Evolutionary conservation across 2,329 filamentous ascomycete genomes (phyloP).

Genomic region (Alternaria solani): DNA sequence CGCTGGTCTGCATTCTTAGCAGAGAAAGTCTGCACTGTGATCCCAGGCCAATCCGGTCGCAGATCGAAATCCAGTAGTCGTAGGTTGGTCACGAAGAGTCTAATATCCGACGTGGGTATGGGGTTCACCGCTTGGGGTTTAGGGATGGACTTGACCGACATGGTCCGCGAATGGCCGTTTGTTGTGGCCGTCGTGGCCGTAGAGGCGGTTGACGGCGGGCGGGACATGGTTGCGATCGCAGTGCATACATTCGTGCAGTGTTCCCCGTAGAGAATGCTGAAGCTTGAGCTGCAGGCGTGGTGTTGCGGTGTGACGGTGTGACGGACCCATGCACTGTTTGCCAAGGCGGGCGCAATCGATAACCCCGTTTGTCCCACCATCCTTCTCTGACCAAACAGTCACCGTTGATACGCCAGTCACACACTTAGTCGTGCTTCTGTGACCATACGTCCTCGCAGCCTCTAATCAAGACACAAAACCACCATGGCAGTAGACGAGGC

Average conservation of each 20-base stretch:
- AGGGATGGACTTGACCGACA: conserved; percentile 45
- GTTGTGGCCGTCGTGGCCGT: conserved; percentile 26
- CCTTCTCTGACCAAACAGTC: conserved; percentile 15
- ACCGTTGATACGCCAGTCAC: background rate
- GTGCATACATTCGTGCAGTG: conserved; percentile 4
- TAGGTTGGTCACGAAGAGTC: conserved; percentile 81
- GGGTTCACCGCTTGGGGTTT: conserved; percentile 32
- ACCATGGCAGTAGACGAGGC: conserved; percentile 46
- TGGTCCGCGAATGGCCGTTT: conserved; percentile 35
- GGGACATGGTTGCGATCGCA: conserved; percentile 35
- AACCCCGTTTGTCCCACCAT: conserved; percentile 12
- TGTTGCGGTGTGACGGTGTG: conserved; percentile 24
- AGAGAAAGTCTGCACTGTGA: conserved; percentile 74
- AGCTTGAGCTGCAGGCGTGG: conserved; percentile 9
- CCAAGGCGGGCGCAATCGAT: conserved; percentile 34
- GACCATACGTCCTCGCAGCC: background rate
- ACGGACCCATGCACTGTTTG: conserved; percentile 23
- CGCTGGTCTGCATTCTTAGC: conserved; percentile 78
- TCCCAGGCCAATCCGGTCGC: conserved; percentile 79
- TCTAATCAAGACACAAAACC: conserved; percentile 7
- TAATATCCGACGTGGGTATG: conserved; percentile 38
- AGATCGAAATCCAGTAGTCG: conserved; percentile 82
- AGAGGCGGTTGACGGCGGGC: conserved; percentile 35
- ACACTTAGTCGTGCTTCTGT: background rate
- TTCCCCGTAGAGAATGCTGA: background rate